phyloP scores from a whole-genome alignment of 441 rosid genomes.

The Breynia disticha region DNA sequence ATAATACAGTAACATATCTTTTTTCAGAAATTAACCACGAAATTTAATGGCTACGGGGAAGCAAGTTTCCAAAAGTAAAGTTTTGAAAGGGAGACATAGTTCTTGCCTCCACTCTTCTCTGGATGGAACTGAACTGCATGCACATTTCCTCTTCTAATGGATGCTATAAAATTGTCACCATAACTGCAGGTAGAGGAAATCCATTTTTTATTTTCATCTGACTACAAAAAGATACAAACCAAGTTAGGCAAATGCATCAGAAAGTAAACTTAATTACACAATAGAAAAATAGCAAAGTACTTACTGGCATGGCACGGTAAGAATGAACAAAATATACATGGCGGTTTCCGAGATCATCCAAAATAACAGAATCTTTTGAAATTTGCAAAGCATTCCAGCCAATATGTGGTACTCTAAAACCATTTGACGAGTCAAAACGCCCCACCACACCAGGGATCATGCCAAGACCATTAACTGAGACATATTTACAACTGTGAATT shows the following conservation, averaged over 20 bases:
- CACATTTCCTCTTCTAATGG: conserved; percentile 86
- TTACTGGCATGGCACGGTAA: conserved; percentile 80
- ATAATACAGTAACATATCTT: too few relatives aligned
- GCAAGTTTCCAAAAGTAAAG: background rate
- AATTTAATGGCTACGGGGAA: too few relatives aligned
- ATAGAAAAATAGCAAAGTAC: conserved; percentile 13
- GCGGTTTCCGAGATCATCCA: conserved; percentile 70
- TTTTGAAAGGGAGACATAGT: background rate
- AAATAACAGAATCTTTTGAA: conserved; percentile 56
- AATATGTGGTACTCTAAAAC: conserved; percentile 81
- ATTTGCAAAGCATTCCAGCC: conserved; percentile 96
- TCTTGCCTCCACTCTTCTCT: conserved; percentile 94
- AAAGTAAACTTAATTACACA: background rate
- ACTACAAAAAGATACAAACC: conserved; percentile 31
- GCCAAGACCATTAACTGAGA: conserved; percentile 84
- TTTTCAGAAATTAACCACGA: too few relatives aligned
- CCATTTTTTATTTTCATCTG: conserved; percentile 79
- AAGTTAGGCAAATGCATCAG: background rate
- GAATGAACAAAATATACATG: conserved; percentile 98
- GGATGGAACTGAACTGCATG: conserved; percentile 99
- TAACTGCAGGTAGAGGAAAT: conserved; percentile 79
- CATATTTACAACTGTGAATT: conserved; percentile 10
- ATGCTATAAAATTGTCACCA: conserved; percentile 75
- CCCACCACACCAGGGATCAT: conserved; percentile 87
- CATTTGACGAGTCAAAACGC: conserved; percentile 71